Percentiles rank a stretch among this genome's conserved stretches.
Conservation (phyloP, 352 stramenopile genomes). For the Globisporangium nunn region DNA sequence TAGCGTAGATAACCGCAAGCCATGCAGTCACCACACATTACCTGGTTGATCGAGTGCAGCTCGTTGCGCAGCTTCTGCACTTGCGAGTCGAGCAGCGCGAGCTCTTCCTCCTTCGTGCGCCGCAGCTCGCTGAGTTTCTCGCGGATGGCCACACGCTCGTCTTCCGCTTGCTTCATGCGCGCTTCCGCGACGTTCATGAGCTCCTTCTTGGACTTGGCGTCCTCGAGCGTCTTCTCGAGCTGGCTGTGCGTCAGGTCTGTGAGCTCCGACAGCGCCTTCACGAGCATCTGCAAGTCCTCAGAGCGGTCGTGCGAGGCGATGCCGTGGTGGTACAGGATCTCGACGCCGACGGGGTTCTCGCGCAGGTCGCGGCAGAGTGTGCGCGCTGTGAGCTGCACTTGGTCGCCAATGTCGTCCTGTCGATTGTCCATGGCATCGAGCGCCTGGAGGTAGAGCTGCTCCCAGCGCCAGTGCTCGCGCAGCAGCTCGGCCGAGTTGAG, state of each 20-base stretch:
- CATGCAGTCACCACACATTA: conserved; percentile 5
- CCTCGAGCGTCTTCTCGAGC: conserved; percentile 81
- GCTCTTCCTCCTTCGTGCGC: conserved; percentile 79
- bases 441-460: conserved; percentile 63
- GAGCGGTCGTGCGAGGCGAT: conserved; percentile 42
- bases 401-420: conserved; percentile 68
- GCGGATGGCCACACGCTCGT: conserved; percentile 67
- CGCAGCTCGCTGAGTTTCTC: conserved; percentile 72
- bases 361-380: conserved; percentile 63
- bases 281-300: conserved; percentile 64
- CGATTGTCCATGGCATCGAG: conserved; percentile 48
- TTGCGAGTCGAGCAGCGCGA: conserved; percentile 68
- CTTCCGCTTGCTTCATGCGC: conserved; percentile 76
- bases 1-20: neutral
- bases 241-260: conserved; percentile 71
- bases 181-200: conserved; percentile 68
- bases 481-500: conserved; percentile 51
- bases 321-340: conserved; percentile 69
- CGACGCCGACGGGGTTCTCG: conserved; percentile 63
- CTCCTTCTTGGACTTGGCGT: conserved; percentile 80
- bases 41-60: conserved; percentile 67
- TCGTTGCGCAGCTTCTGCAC: conserved; percentile 80
- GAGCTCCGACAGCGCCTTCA: conserved; percentile 74
- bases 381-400: conserved; percentile 60
- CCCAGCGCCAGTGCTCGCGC: conserved; percentile 71